Base-by-base conservation (phyloP, 2,329 filamentous ascomycete genomes). In the Diaporthe vaccinii region DNA sequence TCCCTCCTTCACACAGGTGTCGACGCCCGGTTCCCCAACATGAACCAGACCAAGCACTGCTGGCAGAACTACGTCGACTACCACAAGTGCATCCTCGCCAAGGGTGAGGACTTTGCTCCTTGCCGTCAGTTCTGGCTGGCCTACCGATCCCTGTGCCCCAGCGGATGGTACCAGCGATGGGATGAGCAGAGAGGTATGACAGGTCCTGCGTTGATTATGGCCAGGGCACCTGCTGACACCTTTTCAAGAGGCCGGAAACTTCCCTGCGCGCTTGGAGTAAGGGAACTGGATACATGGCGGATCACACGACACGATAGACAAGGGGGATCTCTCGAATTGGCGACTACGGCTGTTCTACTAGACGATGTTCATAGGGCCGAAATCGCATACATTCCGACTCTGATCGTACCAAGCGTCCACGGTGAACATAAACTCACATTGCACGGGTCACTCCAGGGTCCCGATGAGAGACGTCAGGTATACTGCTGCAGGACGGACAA, bases 21-120 rank as follows among this genome's bases (percentile, higher is more conserved):
- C 90, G 97, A 99, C 86, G 97, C 97, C 87, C 96, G 97, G 86
- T 99, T 98, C 90, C 97, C 97, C 84, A 98, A 99, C 91, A 89
- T 92, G 90, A 99, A 99, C 90, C 95, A 97, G 90, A 94, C 96
- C 88, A 98, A 98, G 94, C 96, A 99, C 92, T 99, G 97, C 95
- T 99, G 97, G 97, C 97, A 99, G 87, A 99, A 99, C 92, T 99
- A 99, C 89, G 97, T 99, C 89, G 97, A 99, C 88, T 98, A 99
- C 91, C 95, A 99, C 93, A 99, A 99, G 92, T 99, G 97, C 91
- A 95, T 98, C 87, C 90, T 93, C 85, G 96, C 96, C 88, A 98
- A 98, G 92, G 96, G 96, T 87, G 96, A 98, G 90, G 96, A 98
- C 85, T 98, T 98, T 87, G 93, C 94, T 82, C 96, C 96, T 79